These are phyloP conservation scores for Cladosporium sp. DNA, from an alignment of 2,329 filamentous ascomycete genomes.

Conservation along the genomic window DNA sequence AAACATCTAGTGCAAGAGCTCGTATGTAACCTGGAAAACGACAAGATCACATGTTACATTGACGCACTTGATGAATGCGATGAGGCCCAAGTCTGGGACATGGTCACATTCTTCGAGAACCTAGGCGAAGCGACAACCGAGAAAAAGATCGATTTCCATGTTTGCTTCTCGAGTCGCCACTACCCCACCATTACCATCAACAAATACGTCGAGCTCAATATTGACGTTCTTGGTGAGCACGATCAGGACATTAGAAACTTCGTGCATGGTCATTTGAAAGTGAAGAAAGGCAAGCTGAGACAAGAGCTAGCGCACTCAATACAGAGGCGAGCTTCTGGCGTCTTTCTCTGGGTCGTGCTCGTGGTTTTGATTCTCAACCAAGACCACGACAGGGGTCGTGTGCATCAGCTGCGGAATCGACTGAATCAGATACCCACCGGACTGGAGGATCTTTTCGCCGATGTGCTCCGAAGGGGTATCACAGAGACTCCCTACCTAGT, in stretches of 20 bases:
- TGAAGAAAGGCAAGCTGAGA: not conserved
- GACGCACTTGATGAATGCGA: conserved; percentile 28
- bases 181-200: conserved; percentile 22
- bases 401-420: not conserved
- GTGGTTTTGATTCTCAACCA: conserved; percentile 9
- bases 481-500: conserved; percentile 10
- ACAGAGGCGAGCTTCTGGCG: not conserved
- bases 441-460: conserved; percentile 6
- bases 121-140: no score
- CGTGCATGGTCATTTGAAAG: not conserved
- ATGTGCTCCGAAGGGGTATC: conserved; percentile 6
- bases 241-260: not conserved
- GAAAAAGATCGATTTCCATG: conserved; percentile 26
- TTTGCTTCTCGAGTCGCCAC: conserved; percentile 40
- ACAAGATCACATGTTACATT: no score
- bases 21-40: no score
- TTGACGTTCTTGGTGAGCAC: not conserved
- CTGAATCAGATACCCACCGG: not conserved
- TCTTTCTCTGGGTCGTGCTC: conserved; percentile 14
- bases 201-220: not conserved
- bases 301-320: not conserved
- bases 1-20: no score
- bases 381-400: conserved; percentile 7
- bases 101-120: conserved; percentile 33
- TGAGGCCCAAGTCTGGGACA: conserved; percentile 32